phyloP scores from a whole-genome alignment of 2,329 filamentous ascomycete species.

The Colletotrichum salicis region DNA sequence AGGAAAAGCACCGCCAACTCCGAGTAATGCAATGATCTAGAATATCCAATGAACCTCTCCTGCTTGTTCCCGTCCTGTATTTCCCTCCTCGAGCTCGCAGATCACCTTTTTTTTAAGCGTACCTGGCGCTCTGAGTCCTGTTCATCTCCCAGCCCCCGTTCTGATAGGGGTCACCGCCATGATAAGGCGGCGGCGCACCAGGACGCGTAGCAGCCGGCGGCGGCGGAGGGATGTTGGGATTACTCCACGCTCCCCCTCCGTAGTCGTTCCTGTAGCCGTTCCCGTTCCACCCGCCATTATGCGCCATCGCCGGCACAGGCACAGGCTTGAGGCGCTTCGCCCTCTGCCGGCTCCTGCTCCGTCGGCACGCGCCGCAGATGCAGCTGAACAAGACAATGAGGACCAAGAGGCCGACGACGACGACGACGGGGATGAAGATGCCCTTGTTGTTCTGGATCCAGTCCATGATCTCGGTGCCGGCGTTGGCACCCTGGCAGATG shows the following conservation, averaged over 20 bases:
- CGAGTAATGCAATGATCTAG: slow-evolving; percentile 33
- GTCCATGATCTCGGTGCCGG: slow-evolving; percentile 74
- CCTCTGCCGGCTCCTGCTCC: slow-evolving; percentile 36
- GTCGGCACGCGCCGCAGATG: slow-evolving; percentile 56
- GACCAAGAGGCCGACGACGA: slow-evolving; percentile 75
- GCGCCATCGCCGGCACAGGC: slow-evolving; percentile 30
- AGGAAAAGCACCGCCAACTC: slow-evolving; percentile 34
- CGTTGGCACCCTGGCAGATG: slow-evolving; percentile 76
- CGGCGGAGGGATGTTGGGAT: slow-evolving; percentile 24
- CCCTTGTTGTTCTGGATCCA: slow-evolving; percentile 83
- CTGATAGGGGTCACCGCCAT: slow-evolving; percentile 5
- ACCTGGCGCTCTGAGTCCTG: slow-evolving; percentile 37
- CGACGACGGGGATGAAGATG: slow-evolving; percentile 83
- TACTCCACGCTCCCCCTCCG: slow-evolving; percentile 30
- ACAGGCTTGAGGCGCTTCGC: slow-evolving; percentile 40
- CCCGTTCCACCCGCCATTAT: slow-evolving; percentile 35
- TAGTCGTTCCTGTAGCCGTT: slow-evolving; percentile 36
- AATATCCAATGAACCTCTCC: not conserved
- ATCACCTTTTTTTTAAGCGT: slow-evolving; percentile 39
- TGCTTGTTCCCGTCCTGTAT: not conserved
- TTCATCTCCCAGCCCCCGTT: slow-evolving; percentile 25
- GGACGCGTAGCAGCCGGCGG: slow-evolving; percentile 25
- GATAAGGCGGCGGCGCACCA: slow-evolving; percentile 20
- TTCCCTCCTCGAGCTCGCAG: not conserved
- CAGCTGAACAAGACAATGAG: slow-evolving; percentile 76